phyloP scores from a whole-genome alignment of 352 stramenopile species.

The Phytopythium mirpurense region DNA sequence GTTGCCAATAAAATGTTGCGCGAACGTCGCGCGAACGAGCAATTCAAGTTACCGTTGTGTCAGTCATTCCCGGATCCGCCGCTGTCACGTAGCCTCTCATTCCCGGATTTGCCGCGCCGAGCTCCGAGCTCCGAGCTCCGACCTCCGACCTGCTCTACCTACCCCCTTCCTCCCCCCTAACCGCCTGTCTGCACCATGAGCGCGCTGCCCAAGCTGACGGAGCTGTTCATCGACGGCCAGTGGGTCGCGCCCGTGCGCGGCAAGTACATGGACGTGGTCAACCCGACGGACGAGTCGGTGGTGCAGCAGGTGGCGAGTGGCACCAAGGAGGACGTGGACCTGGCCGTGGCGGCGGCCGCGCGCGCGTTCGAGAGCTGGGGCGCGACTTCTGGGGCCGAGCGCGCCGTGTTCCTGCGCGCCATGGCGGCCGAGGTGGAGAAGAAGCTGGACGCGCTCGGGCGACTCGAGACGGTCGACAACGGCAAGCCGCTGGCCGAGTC shows the following conservation, averaged over 20 bases:
- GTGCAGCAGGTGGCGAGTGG: constrained; percentile 43
- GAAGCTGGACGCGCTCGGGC: constrained; percentile 29
- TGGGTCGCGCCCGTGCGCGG: constrained; percentile 37
- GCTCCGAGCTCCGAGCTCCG: constrained; percentile 1
- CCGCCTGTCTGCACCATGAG: constrained; percentile 18
- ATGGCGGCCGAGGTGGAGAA: constrained; percentile 40
- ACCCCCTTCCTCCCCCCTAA: background rate
- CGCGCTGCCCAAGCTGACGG: constrained; percentile 32
- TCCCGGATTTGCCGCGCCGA: constrained; percentile 7
- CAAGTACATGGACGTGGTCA: constrained; percentile 55
- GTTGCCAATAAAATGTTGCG: background rate
- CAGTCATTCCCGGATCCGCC: constrained; percentile 9
- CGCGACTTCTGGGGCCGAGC: constrained; percentile 34
- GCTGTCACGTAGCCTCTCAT: background rate
- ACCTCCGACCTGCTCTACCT: too few species aligned
- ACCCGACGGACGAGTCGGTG: constrained; percentile 45
- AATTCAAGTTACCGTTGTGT: background rate
- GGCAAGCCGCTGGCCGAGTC: constrained; percentile 60
- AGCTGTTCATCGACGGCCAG: constrained; percentile 59
- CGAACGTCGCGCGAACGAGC: constrained; percentile 5
- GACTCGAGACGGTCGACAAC: constrained; percentile 61
- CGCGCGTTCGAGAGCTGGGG: constrained; percentile 42
- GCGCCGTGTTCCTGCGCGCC: constrained; percentile 42
- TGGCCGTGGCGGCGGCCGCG: constrained; percentile 40
- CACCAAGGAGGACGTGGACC: constrained; percentile 39